Conservation (phyloP, 352 stramenopile genomes). For the Peronospora farinosa region DNA sequence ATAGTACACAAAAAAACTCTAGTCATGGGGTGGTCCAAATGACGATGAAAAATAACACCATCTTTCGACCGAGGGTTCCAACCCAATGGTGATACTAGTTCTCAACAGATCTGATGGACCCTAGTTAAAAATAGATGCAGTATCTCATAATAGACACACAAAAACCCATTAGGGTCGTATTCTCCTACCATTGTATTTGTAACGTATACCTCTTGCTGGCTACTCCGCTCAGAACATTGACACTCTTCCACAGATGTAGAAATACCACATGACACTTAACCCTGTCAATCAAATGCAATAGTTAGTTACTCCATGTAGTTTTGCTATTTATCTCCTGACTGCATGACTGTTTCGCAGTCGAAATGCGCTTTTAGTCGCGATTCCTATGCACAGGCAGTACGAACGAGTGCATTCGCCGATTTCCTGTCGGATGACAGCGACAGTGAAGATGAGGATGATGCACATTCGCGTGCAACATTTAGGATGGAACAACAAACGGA, state of each 20-base stretch:
- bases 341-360: slow-evolving; percentile 17
- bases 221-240: slow-evolving; percentile 5
- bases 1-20: no score
- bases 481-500: slow-evolving; percentile 52
- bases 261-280: no score
- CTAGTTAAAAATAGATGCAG: slow-evolving; percentile 1
- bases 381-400: slow-evolving; percentile 1
- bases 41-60: slow-evolving; percentile 38
- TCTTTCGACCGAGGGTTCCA: slow-evolving; percentile 44
- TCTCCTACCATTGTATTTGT: no score
- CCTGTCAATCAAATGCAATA: no score
- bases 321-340: neutral
- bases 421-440: slow-evolving; percentile 36
- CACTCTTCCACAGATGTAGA: neutral
- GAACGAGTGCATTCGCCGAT: slow-evolving; percentile 27
- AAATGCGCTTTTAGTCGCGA: slow-evolving; percentile 14
- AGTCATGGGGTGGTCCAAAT: slow-evolving; percentile 17
- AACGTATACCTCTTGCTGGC: no score
- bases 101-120: slow-evolving; percentile 41
- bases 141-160: no score
- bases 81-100: slow-evolving; percentile 32
- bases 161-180: no score
- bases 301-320: no score
- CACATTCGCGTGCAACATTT: slow-evolving; percentile 18
- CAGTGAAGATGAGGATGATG: slow-evolving; percentile 30